Conservation (phyloP, 208 protist species). For the Trypanosoma lewisi region DNA sequence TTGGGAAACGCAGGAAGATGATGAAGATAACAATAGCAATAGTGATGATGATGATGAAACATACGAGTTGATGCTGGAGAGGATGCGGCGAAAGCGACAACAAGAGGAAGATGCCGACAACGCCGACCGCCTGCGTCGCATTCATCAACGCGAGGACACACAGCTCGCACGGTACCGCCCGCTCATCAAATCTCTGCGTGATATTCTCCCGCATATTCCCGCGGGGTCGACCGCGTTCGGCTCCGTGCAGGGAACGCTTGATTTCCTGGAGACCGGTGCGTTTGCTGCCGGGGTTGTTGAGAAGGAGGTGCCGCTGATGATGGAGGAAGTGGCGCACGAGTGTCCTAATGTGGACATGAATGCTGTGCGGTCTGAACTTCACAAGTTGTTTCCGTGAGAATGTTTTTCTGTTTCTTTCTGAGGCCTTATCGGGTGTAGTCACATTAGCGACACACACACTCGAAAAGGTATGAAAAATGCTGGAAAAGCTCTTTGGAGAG, state of each 20-base stretch:
- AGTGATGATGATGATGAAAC: conserved; percentile 19
- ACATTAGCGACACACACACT: neutral
- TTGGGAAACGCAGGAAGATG: neutral
- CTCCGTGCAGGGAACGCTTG: conserved; percentile 60
- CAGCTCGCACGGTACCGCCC: conserved; percentile 23
- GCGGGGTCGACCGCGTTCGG: conserved; percentile 44
- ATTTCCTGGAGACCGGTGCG: conserved; percentile 45
- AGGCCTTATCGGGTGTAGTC: neutral
- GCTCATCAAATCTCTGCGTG: conserved; percentile 38
- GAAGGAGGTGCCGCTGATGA: conserved; percentile 61
- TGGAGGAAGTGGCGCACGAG: conserved; percentile 47
- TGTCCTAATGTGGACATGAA: conserved; percentile 43
- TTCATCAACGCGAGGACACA: conserved; percentile 13
- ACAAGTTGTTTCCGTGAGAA: conserved; percentile 16
- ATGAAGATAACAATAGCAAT: conserved; percentile 20
- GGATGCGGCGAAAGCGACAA: conserved; percentile 25
- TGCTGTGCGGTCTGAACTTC: conserved; percentile 6
- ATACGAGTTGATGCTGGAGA: conserved; percentile 31
- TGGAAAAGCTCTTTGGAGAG: neutral
- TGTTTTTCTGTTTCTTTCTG: conserved; percentile 7
- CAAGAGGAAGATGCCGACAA: conserved; percentile 28
- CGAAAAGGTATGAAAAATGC: neutral
- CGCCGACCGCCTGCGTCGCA: conserved; percentile 12
- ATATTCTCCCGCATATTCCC: conserved; percentile 35
- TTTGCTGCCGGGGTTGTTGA: conserved; percentile 47